A percentile compares a stretch with the other conserved stretches of the same genome.
phyloP scores from a whole-genome alignment of 257 asterid genomes.

The Solanum medicagineum region DNA sequence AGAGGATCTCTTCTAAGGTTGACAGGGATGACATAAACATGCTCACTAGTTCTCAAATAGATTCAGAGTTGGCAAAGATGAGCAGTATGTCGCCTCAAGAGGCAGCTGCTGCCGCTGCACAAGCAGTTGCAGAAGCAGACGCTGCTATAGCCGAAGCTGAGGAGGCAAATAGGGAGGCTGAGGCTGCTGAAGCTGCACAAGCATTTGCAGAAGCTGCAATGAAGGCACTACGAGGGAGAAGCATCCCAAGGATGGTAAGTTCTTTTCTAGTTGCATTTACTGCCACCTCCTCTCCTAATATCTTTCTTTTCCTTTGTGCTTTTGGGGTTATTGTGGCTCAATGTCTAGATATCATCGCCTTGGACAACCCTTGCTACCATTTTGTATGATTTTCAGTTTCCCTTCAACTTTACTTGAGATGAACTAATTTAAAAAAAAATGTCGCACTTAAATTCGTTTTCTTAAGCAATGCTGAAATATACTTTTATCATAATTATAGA shows the following conservation, averaged over 20 bases:
- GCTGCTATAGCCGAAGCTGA: too few species aligned
- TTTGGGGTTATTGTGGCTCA: background rate
- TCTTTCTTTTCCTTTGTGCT: background rate
- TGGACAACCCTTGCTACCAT: background rate
- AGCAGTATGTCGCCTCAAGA: too few species aligned
- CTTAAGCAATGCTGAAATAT: background rate
- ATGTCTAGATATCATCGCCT: background rate
- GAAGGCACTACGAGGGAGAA: constrained; percentile 18
- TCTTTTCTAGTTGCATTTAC: background rate
- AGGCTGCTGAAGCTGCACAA: too few species aligned
- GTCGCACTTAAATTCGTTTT: background rate
- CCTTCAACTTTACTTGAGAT: background rate
- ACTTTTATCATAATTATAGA: background rate
- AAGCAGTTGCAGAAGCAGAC: too few species aligned
- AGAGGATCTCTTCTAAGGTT: constrained; percentile 6
- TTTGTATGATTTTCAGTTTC: background rate
- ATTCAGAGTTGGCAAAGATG: too few species aligned
- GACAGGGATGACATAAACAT: too few species aligned
- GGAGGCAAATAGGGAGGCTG: too few species aligned
- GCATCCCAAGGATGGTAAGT: constrained; percentile 17
- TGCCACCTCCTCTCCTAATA: background rate
- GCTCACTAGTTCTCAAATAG: too few species aligned
- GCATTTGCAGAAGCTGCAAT: constrained; percentile 17
- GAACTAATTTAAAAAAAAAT: background rate
- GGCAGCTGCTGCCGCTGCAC: too few species aligned